Conservation (phyloP, 345 rosid genomes). For the Boechera stricta region DNA sequence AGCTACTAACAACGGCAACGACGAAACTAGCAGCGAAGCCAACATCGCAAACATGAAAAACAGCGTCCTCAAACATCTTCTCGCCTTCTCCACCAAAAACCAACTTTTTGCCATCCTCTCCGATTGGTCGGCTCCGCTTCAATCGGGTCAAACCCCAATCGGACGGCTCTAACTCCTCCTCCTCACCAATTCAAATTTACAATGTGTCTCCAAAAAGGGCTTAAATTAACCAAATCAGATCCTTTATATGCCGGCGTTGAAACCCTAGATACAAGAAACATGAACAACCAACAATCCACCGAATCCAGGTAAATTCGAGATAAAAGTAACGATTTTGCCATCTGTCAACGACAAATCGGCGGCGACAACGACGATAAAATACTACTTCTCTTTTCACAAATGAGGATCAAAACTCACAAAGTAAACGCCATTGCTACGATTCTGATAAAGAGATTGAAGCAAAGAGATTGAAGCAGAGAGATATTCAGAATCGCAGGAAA, state of each 20-base stretch:
- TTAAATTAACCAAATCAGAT: background rate
- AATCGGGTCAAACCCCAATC: background rate
- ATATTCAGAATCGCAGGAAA: constrained; percentile 37
- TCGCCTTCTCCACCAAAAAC: constrained; percentile 62
- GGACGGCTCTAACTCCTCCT: constrained; percentile 1
- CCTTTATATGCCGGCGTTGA: constrained; percentile 38
- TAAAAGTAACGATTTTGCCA: constrained; percentile 23
- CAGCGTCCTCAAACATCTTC: constrained; percentile 66
- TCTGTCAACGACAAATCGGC: constrained; percentile 16
- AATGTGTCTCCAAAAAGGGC: constrained; percentile 6
- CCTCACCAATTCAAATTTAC: background rate
- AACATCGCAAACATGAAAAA: constrained; percentile 93
- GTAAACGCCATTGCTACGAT: constrained; percentile 27
- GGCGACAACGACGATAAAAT: background rate
- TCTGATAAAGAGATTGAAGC: constrained; percentile 12
- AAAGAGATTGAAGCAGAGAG: constrained; percentile 31
- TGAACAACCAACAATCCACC: background rate
- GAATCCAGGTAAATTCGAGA: background rate
- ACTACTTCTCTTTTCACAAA: background rate
- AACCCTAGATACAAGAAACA: constrained; percentile 8
- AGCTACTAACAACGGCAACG: constrained; percentile 79
- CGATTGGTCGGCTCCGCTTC: background rate
- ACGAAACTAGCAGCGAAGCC: constrained; percentile 73
- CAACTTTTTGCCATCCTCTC: constrained; percentile 48
- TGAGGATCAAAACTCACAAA: background rate